A percentile compares a stretch with the other conserved stretches of the same genome.
Conservation (phyloP, 1,284 basidiomycete species). For the Mycosarcoma mackinlayi region DNA sequence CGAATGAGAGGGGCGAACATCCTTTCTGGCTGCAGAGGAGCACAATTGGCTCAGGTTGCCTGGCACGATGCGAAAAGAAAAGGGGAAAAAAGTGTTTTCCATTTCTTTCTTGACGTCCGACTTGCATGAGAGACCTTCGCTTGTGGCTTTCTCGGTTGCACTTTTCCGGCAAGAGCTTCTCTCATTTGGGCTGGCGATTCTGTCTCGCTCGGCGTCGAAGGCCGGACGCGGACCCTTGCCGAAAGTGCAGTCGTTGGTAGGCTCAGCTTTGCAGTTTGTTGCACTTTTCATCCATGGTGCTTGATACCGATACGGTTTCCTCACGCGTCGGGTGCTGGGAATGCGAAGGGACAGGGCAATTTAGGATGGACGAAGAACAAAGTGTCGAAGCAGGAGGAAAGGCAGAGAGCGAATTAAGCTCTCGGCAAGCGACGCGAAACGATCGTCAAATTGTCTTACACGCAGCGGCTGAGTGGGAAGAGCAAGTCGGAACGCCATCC, state of each 20-base stretch:
- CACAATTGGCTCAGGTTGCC: too few relatives aligned
- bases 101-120: slow-evolving; percentile 5
- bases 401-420: too few relatives aligned
- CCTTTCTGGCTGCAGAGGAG: background rate
- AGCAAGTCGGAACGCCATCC: background rate
- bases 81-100: background rate
- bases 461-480: background rate
- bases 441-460: slow-evolving; percentile 18
- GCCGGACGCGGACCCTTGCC: background rate
- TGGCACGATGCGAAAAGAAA: too few relatives aligned
- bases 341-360: too few relatives aligned
- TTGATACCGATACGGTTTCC: too few relatives aligned
- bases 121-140: slow-evolving; percentile 10
- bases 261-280: too few relatives aligned
- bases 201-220: background rate
- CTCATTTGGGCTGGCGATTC: background rate
- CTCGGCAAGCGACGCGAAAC: slow-evolving; percentile 6
- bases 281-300: too few relatives aligned
- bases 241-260: too few relatives aligned
- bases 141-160: background rate
- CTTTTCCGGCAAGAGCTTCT: background rate
- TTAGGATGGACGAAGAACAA: too few relatives aligned
- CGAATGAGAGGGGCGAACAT: background rate
- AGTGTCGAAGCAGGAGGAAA: too few relatives aligned
- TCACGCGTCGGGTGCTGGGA: too few relatives aligned